Conservation (phyloP, 371 early-diverging fungal species). For the Lichtheimia corymbifera region DNA sequence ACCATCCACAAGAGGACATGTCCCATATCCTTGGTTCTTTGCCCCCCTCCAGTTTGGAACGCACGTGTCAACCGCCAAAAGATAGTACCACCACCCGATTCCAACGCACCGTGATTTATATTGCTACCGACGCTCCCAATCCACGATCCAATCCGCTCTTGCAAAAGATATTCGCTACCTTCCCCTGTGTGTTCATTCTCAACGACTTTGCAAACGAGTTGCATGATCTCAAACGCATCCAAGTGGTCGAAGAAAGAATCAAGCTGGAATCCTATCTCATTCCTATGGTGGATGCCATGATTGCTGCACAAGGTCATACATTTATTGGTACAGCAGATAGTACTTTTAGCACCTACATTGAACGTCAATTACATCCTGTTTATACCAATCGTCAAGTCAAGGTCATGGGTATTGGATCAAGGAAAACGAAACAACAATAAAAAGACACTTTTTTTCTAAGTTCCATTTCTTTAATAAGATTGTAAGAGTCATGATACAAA, state of each 20-base stretch:
- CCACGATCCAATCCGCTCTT: conserved; percentile 57
- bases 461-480: neutral
- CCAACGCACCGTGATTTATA: conserved; percentile 44
- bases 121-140: conserved; percentile 61
- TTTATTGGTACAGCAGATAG: conserved; percentile 62
- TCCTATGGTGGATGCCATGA: conserved; percentile 68
- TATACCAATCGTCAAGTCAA: conserved; percentile 40
- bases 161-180: conserved; percentile 57
- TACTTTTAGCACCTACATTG: conserved; percentile 61
- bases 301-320: conserved; percentile 58
- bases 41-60: conserved; percentile 5
- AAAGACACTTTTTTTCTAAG: neutral
- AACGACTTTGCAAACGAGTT: conserved; percentile 54
- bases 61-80: conserved; percentile 2
- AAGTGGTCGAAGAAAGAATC: conserved; percentile 52
- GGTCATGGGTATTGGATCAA: conserved; percentile 13
- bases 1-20: conserved; percentile 27
- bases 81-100: conserved; percentile 17
- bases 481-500: neutral
- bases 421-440: conserved; percentile 1
- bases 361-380: conserved; percentile 56
- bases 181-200: conserved; percentile 61
- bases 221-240: conserved; percentile 38
- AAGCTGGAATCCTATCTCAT: conserved; percentile 54
- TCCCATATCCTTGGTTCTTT: conserved; percentile 23